A percentile compares a stretch with the other conserved stretches of the same genome.
Conservation (phyloP, 192 early-diverging fungal genomes). For the Podochytrium sp. region DNA sequence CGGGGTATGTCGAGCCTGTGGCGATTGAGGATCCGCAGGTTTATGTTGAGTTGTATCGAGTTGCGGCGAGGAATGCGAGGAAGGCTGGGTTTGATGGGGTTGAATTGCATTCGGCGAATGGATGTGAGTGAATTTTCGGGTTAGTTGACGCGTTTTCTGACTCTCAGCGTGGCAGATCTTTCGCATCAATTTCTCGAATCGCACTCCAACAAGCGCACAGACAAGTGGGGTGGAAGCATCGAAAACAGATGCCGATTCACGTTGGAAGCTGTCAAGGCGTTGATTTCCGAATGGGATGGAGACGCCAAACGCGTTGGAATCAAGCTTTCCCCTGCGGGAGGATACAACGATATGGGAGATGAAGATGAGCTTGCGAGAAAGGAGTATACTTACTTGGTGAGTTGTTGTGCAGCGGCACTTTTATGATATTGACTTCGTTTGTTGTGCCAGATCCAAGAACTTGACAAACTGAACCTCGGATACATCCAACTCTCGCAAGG, state of each 20-base stretch:
- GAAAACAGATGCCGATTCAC: conserved; percentile 74
- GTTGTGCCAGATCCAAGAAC: conserved; percentile 8
- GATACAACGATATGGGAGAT: conserved; percentile 47
- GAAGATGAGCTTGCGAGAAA: conserved; percentile 7
- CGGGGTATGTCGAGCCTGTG: conserved; percentile 28
- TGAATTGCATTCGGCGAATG: conserved; percentile 78
- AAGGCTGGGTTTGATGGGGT: conserved; percentile 75
- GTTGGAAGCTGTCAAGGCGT: conserved; percentile 36
- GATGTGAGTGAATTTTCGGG: conserved; percentile 77
- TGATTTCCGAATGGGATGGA: conserved; percentile 20
- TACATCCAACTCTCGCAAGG: conserved; percentile 19
- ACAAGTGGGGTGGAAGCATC: conserved; percentile 87
- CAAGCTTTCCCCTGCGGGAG: conserved; percentile 37
- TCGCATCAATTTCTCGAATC: conserved; percentile 14
- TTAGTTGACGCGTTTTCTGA: background rate
- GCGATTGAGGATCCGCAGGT: conserved; percentile 29
- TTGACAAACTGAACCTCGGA: conserved; percentile 24
- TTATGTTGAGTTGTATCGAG: conserved; percentile 28
- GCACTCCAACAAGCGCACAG: conserved; percentile 73
- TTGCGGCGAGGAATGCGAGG: conserved; percentile 13
- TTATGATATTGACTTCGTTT: background rate
- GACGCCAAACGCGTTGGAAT: conserved; percentile 34
- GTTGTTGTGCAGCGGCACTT: background rate
- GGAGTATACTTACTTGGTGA: conserved; percentile 39
- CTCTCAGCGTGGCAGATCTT: background rate